Evolutionary conservation across 2,329 filamentous ascomycete species (phyloP).

Genomic region (Colletotrichum trifolii): DNA sequence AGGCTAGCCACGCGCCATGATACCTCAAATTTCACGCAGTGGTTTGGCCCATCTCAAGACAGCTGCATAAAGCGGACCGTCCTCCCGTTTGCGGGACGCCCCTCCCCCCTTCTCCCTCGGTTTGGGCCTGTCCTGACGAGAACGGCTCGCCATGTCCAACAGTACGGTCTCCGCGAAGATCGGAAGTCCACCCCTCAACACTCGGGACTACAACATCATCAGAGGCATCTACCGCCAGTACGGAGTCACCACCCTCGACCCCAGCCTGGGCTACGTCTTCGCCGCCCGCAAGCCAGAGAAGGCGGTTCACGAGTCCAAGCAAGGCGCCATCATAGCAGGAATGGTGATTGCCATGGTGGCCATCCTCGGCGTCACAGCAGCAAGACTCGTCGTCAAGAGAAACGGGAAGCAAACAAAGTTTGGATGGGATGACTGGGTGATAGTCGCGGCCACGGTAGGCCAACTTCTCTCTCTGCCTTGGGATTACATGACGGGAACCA

Average conservation of each 20-base stretch:
- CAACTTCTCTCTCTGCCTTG: background rate
- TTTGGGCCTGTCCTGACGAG: slow-evolving; percentile 2
- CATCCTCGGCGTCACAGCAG: slow-evolving; percentile 23
- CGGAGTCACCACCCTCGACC: slow-evolving; percentile 27
- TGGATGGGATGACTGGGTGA: slow-evolving; percentile 33
- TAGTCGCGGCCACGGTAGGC: slow-evolving; percentile 25
- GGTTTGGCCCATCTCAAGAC: slow-evolving; percentile 8
- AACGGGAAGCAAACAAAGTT: slow-evolving; percentile 21
- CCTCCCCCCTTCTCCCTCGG: background rate
- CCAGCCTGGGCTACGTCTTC: slow-evolving; percentile 24
- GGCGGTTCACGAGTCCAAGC: slow-evolving; percentile 31
- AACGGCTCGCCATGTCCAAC: slow-evolving; percentile 27
- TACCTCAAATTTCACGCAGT: background rate
- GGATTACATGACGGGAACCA: too few relatives aligned
- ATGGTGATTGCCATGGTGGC: slow-evolving; percentile 32
- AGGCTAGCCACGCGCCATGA: slow-evolving; percentile 15
- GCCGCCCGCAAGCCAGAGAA: slow-evolving; percentile 21
- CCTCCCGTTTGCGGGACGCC: background rate
- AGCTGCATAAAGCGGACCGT: slow-evolving; percentile 21
- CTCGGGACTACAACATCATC: slow-evolving; percentile 32
- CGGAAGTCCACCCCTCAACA: slow-evolving; percentile 28
- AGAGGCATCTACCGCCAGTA: slow-evolving; percentile 32
- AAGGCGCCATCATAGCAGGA: slow-evolving; percentile 32
- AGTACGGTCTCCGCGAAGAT: slow-evolving; percentile 26
- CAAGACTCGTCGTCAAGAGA: slow-evolving; percentile 18